A percentile compares a stretch with the other conserved stretches of the same genome.
phyloP scores from a whole-genome alignment of 805 yeast species.

The Saturnispora silvae region DNA sequence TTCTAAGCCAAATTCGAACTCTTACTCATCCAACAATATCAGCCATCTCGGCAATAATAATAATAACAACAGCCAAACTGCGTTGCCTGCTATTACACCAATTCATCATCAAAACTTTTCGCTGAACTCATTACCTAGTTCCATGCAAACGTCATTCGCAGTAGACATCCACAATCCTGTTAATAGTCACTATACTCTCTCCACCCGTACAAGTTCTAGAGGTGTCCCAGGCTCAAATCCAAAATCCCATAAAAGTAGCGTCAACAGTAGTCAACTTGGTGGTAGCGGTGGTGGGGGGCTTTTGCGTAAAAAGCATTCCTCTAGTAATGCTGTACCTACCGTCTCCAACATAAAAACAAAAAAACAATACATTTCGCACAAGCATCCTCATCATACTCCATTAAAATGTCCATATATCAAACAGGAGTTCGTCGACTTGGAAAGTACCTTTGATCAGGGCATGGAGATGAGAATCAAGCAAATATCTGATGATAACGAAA shows the following conservation, averaged over 20 bases:
- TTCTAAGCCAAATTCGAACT: background rate
- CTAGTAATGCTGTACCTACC: background rate
- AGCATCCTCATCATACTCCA: constrained; percentile 3
- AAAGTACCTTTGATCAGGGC: constrained; percentile 18
- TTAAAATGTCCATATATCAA: constrained; percentile 11
- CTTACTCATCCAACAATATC: too few species aligned
- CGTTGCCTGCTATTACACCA: constrained; percentile 1
- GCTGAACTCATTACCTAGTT: background rate
- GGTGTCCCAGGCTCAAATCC: background rate
- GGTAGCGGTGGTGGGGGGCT: constrained; percentile 2
- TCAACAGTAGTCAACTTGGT: background rate
- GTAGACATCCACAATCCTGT: background rate
- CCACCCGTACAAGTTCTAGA: background rate
- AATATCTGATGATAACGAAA: constrained; percentile 21
- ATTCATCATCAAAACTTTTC: constrained; percentile 2
- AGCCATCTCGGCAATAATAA: too few species aligned
- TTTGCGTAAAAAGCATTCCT: constrained; percentile 1
- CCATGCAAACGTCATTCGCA: background rate
- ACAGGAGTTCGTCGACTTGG: constrained; percentile 21
- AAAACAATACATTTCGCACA: constrained; percentile 1
- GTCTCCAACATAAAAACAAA: background rate
- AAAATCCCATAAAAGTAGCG: background rate
- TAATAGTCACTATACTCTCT: background rate
- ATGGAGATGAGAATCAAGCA: constrained; percentile 17
- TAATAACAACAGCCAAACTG: background rate